Evolutionary conservation across 441 rosid genomes (phyloP).

Genomic region (Gossypium lobatum): DNA sequence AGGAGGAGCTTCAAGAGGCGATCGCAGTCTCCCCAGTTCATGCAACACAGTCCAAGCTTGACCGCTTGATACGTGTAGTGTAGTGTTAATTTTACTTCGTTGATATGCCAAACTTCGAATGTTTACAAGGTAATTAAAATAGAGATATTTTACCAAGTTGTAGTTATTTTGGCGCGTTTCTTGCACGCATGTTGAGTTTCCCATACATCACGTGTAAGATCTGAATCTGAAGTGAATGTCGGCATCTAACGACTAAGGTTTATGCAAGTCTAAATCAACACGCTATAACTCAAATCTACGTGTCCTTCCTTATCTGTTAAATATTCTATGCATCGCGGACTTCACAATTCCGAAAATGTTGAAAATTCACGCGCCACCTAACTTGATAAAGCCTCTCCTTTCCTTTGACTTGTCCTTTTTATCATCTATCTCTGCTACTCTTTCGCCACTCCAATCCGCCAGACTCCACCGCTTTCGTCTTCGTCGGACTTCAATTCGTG

Average conservation of each 20-base stretch:
- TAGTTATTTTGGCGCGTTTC: background rate
- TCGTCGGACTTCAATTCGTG: slow-evolving; percentile 22
- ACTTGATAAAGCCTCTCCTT: slow-evolving; percentile 19
- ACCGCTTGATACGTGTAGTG: slow-evolving; percentile 23
- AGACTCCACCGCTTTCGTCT: slow-evolving; percentile 9
- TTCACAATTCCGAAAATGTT: slow-evolving; percentile 23
- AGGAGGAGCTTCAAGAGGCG: slow-evolving; percentile 35
- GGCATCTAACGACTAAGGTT: background rate
- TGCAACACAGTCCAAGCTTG: slow-evolving; percentile 46
- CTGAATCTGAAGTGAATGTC: background rate
- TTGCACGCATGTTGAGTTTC: background rate
- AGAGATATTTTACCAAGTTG: too few relatives aligned
- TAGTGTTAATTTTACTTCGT: slow-evolving; percentile 10
- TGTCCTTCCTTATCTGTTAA: background rate
- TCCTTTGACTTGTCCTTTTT: background rate
- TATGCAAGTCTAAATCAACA: background rate
- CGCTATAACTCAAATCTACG: background rate
- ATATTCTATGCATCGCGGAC: background rate
- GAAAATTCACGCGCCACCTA: slow-evolving; percentile 27
- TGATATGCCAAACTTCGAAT: background rate
- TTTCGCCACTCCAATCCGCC: slow-evolving; percentile 14
- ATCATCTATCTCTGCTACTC: slow-evolving; percentile 9
- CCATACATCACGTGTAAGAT: background rate
- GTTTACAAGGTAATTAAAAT: too few relatives aligned
- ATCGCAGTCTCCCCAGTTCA: slow-evolving; percentile 38